Base-by-base conservation (phyloP, 177 flowering plant species). In the Vitis hybrid region DNA sequence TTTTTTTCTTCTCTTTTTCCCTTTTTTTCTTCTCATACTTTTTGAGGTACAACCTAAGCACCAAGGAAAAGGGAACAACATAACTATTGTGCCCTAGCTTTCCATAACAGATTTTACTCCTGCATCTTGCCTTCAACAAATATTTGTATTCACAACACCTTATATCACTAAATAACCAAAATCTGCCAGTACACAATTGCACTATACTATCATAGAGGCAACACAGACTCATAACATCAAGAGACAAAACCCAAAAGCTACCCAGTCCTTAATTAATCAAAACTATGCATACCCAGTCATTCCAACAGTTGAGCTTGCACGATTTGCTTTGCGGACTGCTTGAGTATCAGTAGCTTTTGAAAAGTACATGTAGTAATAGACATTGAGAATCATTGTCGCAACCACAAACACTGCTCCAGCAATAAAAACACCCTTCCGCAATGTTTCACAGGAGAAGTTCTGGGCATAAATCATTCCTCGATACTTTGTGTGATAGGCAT, bases 401-500 rank as follows among this genome's bases (percentile, higher is more conserved):
- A 95, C 89, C 64, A 89, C 89, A 75, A 95, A 95, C 15, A 90
- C 91, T 7, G 99, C 98, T 49, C 92, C 98, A 13, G 99, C 91
- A 62, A 90, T 84, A 68, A 95, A 95, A 12, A 95, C 85, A 6
- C 99, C 98, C 76, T 95, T 95, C 68, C 99, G 67, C 75, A 95
- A 72, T 13, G 98, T 27, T 32, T 89, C 95, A 50, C 99, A 95
- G 11, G 99, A 88, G 54, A 88, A 77, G 75, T 88, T 84, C 40
- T 89, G 82, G 4, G 97, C 95, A 56, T 80, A 82, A 48, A 93
- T 70, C 75, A 80, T 72, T 54, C 73, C 78, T 60, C 91, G 76
- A 72, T 93, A 95, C 80, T 84, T 88, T 14, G 99, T 95, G 71
- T 95, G 99, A 63, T 95, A 95, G 1, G 98, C 99, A 80, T 95